Evolutionary conservation across 768 basidiomycete species (phyloP).

Genomic region (Solioccasus polychromus): DNA sequence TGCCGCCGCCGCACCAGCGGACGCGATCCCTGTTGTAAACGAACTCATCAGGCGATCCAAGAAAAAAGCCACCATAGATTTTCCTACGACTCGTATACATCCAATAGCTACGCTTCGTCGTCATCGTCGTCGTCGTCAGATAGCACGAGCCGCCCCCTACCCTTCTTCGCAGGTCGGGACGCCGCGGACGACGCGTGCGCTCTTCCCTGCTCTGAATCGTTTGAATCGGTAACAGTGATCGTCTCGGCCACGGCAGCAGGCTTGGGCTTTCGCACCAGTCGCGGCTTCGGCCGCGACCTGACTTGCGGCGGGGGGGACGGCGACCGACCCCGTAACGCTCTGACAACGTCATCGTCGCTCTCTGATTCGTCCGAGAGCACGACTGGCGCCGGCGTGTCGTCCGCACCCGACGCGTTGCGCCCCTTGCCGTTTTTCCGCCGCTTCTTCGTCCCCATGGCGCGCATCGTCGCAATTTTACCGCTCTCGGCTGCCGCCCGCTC

Average conservation of each 20-base stretch:
- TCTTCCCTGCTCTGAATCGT: constrained; percentile 17
- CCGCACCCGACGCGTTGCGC: constrained; percentile 11
- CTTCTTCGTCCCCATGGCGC: constrained; percentile 52
- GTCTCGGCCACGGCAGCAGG: constrained; percentile 3
- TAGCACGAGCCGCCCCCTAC: constrained; percentile 32
- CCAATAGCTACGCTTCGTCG: constrained; percentile 30
- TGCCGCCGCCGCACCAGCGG: too few relatives aligned
- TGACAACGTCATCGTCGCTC: constrained; percentile 27
- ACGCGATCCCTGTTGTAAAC: constrained; percentile 9
- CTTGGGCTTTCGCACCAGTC: constrained; percentile 38
- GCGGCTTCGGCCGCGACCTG: constrained; percentile 35
- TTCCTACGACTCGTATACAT: constrained; percentile 10
- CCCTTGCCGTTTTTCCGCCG: constrained; percentile 44
- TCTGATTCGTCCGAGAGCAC: constrained; percentile 20
- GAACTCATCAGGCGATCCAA: constrained; percentile 5
- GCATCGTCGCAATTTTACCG: constrained; percentile 43
- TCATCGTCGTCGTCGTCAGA: too few relatives aligned
- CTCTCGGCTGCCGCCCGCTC: constrained; percentile 43
- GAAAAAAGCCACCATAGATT: constrained; percentile 1
- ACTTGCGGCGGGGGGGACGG: constrained; percentile 17
- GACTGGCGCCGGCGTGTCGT: constrained; percentile 15
- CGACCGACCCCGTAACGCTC: constrained; percentile 21
- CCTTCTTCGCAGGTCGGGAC: constrained; percentile 21
- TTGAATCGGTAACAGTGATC: constrained; percentile 21
- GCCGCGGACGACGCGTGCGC: background rate